Conservation (phyloP, 2,329 filamentous ascomycete genomes). For the Ustilaginoidea virens region DNA sequence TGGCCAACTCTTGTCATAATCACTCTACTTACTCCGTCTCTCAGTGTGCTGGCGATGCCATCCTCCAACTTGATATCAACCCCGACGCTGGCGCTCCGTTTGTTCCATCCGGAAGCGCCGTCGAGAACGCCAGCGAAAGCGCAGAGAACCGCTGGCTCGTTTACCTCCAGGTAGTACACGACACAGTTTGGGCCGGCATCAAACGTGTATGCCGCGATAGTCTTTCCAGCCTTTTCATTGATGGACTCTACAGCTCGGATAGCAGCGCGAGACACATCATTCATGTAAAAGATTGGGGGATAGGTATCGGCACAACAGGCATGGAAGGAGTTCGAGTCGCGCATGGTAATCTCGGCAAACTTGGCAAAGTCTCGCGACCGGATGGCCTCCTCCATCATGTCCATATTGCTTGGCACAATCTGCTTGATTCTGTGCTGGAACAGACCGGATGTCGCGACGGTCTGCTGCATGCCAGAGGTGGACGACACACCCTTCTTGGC, state of each 20-base stretch:
- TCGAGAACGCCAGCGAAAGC: conserved; percentile 56
- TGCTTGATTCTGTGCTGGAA: conserved; percentile 61
- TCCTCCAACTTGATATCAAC: conserved; percentile 46
- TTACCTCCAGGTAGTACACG: conserved; percentile 80
- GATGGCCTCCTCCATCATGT: conserved; percentile 71
- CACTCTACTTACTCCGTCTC: conserved; percentile 70
- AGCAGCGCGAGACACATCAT: conserved; percentile 77
- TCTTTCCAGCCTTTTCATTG: conserved; percentile 64
- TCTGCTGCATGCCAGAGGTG: conserved; percentile 93
- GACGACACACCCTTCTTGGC: conserved; percentile 93
- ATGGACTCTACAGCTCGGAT: conserved; percentile 81
- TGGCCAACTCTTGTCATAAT: conserved; percentile 88
- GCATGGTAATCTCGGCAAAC: conserved; percentile 88
- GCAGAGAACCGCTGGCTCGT: conserved; percentile 58
- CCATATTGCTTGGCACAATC: conserved; percentile 75
- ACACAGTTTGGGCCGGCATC: conserved; percentile 96
- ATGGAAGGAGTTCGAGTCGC: conserved; percentile 94
- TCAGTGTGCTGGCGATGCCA: conserved; percentile 48
- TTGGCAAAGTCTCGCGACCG: conserved; percentile 62
- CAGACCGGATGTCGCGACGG: conserved; percentile 77
- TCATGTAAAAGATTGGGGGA: conserved; percentile 97
- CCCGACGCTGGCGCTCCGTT: conserved; percentile 35
- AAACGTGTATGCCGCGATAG: conserved; percentile 87
- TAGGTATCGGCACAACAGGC: conserved; percentile 88
- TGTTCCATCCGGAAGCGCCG: conserved; percentile 57